phyloP scores from a whole-genome alignment of 768 basidiomycete genomes.

The Amanita pseudoporphyria region DNA sequence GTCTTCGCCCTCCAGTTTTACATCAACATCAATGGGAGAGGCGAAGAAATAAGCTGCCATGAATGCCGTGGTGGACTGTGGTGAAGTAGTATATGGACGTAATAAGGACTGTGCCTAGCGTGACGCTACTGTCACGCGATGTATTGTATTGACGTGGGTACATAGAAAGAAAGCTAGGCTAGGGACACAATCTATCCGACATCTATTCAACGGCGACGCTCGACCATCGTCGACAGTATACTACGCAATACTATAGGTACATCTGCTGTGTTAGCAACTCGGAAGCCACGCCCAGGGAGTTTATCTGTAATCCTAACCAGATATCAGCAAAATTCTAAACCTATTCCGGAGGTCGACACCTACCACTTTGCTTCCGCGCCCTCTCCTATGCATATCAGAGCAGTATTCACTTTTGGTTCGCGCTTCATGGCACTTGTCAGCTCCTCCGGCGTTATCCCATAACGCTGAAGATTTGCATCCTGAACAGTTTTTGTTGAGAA shows the following conservation, averaged over 20 bases:
- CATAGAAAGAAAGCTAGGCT: too few species aligned
- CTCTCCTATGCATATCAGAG: slow-evolving; percentile 61
- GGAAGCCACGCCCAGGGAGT: slow-evolving; percentile 52
- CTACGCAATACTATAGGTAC: slow-evolving; percentile 56
- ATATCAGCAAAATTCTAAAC: neutral
- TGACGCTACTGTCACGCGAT: slow-evolving; percentile 12
- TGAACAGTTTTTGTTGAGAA: slow-evolving; percentile 10
- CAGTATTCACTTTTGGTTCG: slow-evolving; percentile 57
- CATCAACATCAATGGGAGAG: slow-evolving; percentile 83
- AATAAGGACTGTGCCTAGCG: too few species aligned
- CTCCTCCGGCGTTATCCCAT: slow-evolving; percentile 51
- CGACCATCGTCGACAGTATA: slow-evolving; percentile 50
- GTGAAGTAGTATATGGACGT: neutral
- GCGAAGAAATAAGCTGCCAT: slow-evolving; percentile 93
- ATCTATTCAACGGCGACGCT: slow-evolving; percentile 26
- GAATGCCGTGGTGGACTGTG: slow-evolving; percentile 6
- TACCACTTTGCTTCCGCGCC: slow-evolving; percentile 58
- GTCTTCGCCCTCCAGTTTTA: slow-evolving; percentile 84
- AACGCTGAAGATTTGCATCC: slow-evolving; percentile 61
- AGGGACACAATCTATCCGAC: too few species aligned
- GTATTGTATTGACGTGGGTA: too few species aligned
- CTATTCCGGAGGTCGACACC: slow-evolving; percentile 6
- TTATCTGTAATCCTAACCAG: slow-evolving; percentile 44
- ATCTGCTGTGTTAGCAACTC: slow-evolving; percentile 52
- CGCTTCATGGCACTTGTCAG: slow-evolving; percentile 47